Evolutionary conservation across 495 filamentous ascomycete genomes (phyloP), one percentile per base, ranked within the genome.

Genomic region (Beverwykella pulmonaria): DNA sequence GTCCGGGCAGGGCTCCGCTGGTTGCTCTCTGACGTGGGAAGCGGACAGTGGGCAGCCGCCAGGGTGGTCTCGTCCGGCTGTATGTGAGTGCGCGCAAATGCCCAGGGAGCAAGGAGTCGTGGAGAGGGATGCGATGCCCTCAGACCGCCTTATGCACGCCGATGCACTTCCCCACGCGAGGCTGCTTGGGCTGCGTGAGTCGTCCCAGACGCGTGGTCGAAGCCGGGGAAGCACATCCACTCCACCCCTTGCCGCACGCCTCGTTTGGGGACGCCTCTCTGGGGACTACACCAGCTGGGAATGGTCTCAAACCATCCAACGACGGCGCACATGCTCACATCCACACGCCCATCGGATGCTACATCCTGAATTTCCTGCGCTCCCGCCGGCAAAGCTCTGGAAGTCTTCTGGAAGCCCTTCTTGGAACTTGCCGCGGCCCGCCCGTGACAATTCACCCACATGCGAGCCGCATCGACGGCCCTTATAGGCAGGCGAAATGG

Each of bases 91-190:
- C n/a, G n/a, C n/a, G n/a, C n/a, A n/a, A n/a, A n/a, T n/a, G n/a
- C n/a, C n/a, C n/a, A 9, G 29, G 20, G 50, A 47, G 62, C 53
- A 36, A 58, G 53, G 55, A 53, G 32, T 29, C 34, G 63, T 29
- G 39, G 30, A 22, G 25, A 54, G 17, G 17, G 30, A n/a, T n/a
- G n/a, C 32, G 47, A 8, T 4, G 36, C 32, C 25, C 20, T 53
- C 56, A 60, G 63, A 67, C 63, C 63, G 63, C 63, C 63, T 67
- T 67, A 67, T 67, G 63, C 63, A 67, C n/a, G 5, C 25, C 22
- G 52, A 2, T 65, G 62, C 62, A 29, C 64, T 67, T 67, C 64
- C 64, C 64, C 64, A 67, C 64, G 64, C 64, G 56, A 66, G 36
- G 57, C 50, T 60, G 60, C 60, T 64, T n/a, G n/a, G n/a, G n/a